Conservation (phyloP, 2,329 filamentous ascomycete genomes). For the Cordyceps farinosa region DNA sequence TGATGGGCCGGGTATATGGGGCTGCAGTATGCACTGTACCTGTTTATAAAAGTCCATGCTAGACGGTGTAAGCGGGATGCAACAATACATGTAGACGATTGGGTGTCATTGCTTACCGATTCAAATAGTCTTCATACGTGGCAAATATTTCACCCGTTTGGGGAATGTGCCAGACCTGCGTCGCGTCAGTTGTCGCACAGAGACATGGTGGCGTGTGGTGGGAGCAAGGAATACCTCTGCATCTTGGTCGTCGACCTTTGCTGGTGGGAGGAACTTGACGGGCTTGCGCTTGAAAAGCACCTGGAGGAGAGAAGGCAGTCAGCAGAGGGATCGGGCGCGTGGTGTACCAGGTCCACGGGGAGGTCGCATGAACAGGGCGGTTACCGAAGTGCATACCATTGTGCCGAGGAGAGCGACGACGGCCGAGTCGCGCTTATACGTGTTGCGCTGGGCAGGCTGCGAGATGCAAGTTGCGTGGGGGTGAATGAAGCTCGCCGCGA, state of each 20-base stretch:
- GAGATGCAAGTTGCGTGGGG: background rate
- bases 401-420: background rate
- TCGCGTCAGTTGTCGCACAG: slow-evolving; percentile 20
- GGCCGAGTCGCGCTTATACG: slow-evolving; percentile 8
- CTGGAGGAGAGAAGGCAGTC: slow-evolving; percentile 42
- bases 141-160: slow-evolving; percentile 88
- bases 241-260: slow-evolving; percentile 73
- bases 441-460: background rate
- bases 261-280: slow-evolving; percentile 73
- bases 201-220: slow-evolving; percentile 14
- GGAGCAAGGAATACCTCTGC: slow-evolving; percentile 62
- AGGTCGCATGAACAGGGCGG: background rate
- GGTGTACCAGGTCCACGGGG: background rate
- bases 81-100: background rate
- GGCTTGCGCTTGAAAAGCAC: slow-evolving; percentile 96
- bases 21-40: slow-evolving; percentile 48
- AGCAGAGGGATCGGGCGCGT: background rate
- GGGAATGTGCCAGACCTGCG: slow-evolving; percentile 83
- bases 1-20: background rate
- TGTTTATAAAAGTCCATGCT: slow-evolving; percentile 94
- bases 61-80: slow-evolving; percentile 20
- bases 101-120: slow-evolving; percentile 56
- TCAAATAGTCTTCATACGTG: slow-evolving; percentile 83
- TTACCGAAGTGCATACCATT: slow-evolving; percentile 2
- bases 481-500: background rate